Conservation (phyloP, 2,329 filamentous ascomycete species). For the Periconia sp. region DNA sequence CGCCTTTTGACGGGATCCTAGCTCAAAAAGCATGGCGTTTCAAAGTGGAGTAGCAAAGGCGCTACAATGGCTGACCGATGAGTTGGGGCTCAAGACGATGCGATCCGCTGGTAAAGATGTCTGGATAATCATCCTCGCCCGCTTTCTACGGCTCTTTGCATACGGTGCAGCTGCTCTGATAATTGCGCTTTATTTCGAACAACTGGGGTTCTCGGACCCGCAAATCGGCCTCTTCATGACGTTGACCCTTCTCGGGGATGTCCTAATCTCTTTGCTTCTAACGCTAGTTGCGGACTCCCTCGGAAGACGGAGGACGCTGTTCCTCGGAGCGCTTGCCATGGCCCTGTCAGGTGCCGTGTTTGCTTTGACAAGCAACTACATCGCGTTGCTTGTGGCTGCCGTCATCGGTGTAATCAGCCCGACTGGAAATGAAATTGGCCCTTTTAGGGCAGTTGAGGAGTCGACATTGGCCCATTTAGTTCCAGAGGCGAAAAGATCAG, state of each 20-base stretch:
- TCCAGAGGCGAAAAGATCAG: conserved; percentile 32
- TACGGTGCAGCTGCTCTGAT: conserved; percentile 46
- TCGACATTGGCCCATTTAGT: conserved; percentile 45
- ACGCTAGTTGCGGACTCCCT: conserved; percentile 45
- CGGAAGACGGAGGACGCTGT: conserved; percentile 39
- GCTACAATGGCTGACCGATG: conserved; percentile 29
- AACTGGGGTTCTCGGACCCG: conserved; percentile 41
- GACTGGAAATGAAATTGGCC: conserved; percentile 49
- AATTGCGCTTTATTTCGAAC: conserved; percentile 44
- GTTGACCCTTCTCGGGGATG: conserved; percentile 47
- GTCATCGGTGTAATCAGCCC: conserved; percentile 48
- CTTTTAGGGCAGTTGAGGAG: conserved; percentile 49
- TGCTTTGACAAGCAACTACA: conserved; percentile 38
- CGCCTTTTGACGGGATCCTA: not conserved
- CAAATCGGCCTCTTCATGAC: conserved; percentile 50
- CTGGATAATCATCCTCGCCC: conserved; percentile 43
- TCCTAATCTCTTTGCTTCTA: conserved; percentile 42
- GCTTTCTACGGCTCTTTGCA: conserved; percentile 44
- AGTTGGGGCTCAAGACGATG: conserved; percentile 39
- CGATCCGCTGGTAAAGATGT: conserved; percentile 32
- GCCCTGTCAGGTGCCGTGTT: conserved; percentile 43
- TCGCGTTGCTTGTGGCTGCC: conserved; percentile 39
- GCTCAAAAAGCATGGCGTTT: conserved; percentile 19
- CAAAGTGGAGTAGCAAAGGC: conserved; percentile 10
- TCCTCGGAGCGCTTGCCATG: conserved; percentile 45